Base-by-base conservation (phyloP, 192 early-diverging fungal genomes). In the Rhizophagus clarus region DNA sequence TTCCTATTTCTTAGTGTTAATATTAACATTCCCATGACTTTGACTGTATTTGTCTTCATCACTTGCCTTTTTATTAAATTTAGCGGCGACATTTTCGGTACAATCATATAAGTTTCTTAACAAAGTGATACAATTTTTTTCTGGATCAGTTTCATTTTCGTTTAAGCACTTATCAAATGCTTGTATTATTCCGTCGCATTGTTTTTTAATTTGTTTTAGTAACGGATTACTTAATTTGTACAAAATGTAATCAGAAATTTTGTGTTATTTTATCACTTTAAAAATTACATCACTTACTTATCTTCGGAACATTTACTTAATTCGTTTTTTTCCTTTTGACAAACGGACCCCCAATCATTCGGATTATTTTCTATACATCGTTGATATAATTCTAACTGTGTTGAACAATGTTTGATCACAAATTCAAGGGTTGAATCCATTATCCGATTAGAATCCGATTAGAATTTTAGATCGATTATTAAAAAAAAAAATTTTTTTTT, bases 301-400 rank as follows among this genome's bases (percentile, higher is more conserved):
- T 79, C 63, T 49, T 81, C 77, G 0, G 81, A 77, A 68, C 81
- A 81, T 61, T 79, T 66, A 24, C 37, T 81, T 32, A 81, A 77
- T 62, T 76, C 78, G 10, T 29, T 22, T 26, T 61, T 66, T 40
- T 79, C 37, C 26, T 81, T 37, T 11, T 45, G 32, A 61, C 81
- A 81, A 22, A 34, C 15, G 5, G 26, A 4, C 81, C n/a, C n/a
- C n/a, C 81, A 79, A 24, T 68, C 64, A 17, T 51, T 26, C 2
- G 20, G 31, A 61, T 81, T 61, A 45, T 66, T 72, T 31, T 81
- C 79, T 5, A 81, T 26, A 49, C 81, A 81, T 32, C 70, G 67
- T 37, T 66, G 76, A 79, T 81, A 81, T 22, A 34, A 8, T 8
- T 68, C 45, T 17, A 81, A 49, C 62, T 80, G 81, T 15, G 32